Conservation (phyloP, 306 rosid genomes). For the Begonia peltatifolia region DNA sequence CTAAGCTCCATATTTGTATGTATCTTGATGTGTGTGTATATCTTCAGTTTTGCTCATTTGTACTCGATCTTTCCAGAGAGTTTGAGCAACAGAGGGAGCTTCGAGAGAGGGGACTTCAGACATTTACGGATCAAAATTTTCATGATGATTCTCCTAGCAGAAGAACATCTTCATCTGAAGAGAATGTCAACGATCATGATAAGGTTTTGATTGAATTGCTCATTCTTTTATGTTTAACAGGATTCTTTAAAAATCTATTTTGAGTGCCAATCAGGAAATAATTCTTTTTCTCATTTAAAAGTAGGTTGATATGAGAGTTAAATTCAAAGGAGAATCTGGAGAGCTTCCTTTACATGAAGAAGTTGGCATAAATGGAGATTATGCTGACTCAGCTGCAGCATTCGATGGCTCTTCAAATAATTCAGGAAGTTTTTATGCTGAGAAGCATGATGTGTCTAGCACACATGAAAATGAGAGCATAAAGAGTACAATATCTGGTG, state of each 20-base stretch:
- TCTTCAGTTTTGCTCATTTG: slow-evolving; percentile 17
- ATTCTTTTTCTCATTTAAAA: slow-evolving; percentile 2
- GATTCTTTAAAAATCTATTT: neutral
- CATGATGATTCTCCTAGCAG: slow-evolving; percentile 53
- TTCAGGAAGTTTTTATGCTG: slow-evolving; percentile 73
- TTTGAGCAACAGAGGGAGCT: slow-evolving; percentile 99
- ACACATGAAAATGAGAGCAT: slow-evolving; percentile 66
- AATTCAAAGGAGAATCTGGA: slow-evolving; percentile 47
- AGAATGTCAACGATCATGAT: slow-evolving; percentile 47
- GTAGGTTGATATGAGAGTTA: slow-evolving; percentile 55
- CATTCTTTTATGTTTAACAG: neutral
- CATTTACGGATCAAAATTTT: slow-evolving; percentile 55
- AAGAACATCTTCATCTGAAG: slow-evolving; percentile 46
- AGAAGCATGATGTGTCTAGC: slow-evolving; percentile 65
- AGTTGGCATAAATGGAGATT: slow-evolving; percentile 51
- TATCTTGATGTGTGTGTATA: neutral
- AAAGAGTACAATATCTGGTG: slow-evolving; percentile 60
- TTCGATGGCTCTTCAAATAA: slow-evolving; percentile 82
- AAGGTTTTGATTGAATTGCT: slow-evolving; percentile 34
- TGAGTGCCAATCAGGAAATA: neutral
- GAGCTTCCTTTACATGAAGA: slow-evolving; percentile 46
- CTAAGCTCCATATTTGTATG: slow-evolving; percentile 11
- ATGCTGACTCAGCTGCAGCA: slow-evolving; percentile 64
- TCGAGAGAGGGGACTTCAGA: slow-evolving; percentile 78
- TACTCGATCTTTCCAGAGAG: slow-evolving; percentile 55